phyloP scores from a whole-genome alignment of 2,329 filamentous ascomycete species.

The Aspergillus spinulosporus region DNA sequence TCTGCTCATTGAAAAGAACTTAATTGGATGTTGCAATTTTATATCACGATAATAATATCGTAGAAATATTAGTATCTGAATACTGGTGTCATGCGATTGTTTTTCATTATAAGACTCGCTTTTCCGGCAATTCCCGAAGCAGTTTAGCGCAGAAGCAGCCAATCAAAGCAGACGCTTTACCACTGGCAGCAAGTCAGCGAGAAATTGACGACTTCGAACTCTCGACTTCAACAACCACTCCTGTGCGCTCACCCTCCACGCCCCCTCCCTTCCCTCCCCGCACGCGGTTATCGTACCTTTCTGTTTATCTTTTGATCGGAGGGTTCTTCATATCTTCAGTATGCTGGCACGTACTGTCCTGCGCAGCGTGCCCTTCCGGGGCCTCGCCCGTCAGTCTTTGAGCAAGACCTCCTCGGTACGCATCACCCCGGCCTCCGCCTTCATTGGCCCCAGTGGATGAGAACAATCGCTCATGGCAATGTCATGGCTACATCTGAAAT shows the following conservation, averaged over 20 bases:
- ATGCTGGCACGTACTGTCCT: conserved; percentile 94
- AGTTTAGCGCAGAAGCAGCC: conserved; percentile 30
- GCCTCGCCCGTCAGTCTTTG: conserved; percentile 72
- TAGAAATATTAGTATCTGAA: background rate
- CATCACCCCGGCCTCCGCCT: conserved; percentile 42
- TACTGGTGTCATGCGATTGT: background rate
- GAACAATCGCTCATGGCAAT: conserved; percentile 30
- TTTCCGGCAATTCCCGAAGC: conserved; percentile 42
- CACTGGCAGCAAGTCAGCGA: conserved; percentile 35
- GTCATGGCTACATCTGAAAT: conserved; percentile 32
- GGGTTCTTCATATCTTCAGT: conserved; percentile 49
- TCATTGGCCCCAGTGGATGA: conserved; percentile 32
- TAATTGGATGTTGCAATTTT: too few species aligned
- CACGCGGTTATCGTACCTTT: conserved; percentile 35
- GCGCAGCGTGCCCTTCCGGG: conserved; percentile 83
- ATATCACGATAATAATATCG: too few species aligned
- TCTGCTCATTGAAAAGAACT: too few species aligned
- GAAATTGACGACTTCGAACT: conserved; percentile 38
- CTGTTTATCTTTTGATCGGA: conserved; percentile 37
- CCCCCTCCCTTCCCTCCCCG: conserved; percentile 30
- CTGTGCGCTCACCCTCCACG: conserved; percentile 29
- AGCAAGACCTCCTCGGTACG: conserved; percentile 75
- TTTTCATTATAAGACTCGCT: background rate
- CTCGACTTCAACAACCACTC: conserved; percentile 37
- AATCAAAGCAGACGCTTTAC: conserved; percentile 42